A percentile compares a stretch with the other conserved stretches of the same genome.
Conservation (phyloP, 139 green algal species). For the Parachlorella kessleri region DNA sequence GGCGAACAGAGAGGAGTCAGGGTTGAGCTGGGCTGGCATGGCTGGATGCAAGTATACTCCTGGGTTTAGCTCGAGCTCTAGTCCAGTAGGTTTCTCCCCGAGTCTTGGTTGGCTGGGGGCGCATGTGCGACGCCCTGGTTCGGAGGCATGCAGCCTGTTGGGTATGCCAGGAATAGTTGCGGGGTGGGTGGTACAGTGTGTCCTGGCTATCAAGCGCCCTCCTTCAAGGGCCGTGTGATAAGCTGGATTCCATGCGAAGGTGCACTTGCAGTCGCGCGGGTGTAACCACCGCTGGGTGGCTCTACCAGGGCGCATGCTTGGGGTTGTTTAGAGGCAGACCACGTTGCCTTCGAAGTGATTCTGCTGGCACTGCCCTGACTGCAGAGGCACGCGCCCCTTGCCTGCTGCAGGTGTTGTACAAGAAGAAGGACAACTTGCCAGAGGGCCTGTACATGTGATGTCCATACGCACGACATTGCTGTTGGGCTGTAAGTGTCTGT, state of each 20-base stretch:
- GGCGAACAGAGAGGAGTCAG: background rate
- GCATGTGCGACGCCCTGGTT: too few relatives aligned
- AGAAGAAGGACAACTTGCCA: slow-evolving; percentile 98
- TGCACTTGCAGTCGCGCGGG: background rate
- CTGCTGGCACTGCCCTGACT: too few relatives aligned
- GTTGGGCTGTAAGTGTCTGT: too few relatives aligned
- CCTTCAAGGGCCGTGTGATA: background rate
- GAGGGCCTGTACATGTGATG: slow-evolving; percentile 97
- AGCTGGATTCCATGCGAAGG: background rate
- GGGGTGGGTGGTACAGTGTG: too few relatives aligned
- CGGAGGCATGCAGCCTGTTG: too few relatives aligned
- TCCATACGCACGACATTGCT: too few relatives aligned
- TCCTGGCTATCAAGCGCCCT: too few relatives aligned
- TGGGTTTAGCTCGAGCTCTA: background rate
- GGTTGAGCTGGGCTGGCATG: background rate
- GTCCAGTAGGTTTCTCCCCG: background rate
- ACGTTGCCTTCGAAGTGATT: too few relatives aligned
- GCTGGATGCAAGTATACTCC: background rate
- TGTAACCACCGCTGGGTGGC: background rate
- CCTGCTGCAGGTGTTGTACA: slow-evolving; percentile 95
- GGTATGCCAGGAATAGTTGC: too few relatives aligned
- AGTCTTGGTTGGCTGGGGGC: background rate
- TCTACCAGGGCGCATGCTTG: too few relatives aligned
- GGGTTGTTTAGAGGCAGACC: too few relatives aligned
- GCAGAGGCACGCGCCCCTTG: too few relatives aligned